These are phyloP conservation scores for Aspergillus quadrilineatus DNA, from an alignment of 2,329 filamentous ascomycete species.

Conservation along the genomic window DNA sequence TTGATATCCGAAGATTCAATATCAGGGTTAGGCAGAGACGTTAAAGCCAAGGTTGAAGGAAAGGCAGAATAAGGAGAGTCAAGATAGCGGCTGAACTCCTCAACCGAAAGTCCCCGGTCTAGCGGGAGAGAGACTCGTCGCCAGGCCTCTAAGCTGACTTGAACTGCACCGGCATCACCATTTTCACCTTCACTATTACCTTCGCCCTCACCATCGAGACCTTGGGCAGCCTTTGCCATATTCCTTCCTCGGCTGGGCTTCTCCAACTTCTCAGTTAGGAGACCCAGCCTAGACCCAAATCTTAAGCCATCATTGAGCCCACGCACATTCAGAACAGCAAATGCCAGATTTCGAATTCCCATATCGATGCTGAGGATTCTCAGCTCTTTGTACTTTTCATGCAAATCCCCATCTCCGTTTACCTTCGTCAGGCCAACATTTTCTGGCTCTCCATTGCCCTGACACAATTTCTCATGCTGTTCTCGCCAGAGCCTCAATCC, in stretches of 20 bases:
- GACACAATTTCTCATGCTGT: neutral
- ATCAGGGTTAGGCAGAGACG: neutral
- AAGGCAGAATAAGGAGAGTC: conserved; percentile 25
- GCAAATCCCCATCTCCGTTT: too few relatives aligned
- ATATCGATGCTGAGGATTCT: conserved; percentile 78
- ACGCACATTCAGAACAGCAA: conserved; percentile 55
- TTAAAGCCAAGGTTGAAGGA: conserved; percentile 6
- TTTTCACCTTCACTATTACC: too few relatives aligned
- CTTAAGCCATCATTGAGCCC: neutral
- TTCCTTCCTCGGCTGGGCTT: too few relatives aligned
- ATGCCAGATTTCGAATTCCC: conserved; percentile 79
- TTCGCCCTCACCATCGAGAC: neutral
- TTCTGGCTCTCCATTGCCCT: neutral
- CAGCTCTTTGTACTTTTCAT: conserved; percentile 18
- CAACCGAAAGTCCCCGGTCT: neutral
- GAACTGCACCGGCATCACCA: neutral
- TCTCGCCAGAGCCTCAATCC: conserved; percentile 16
- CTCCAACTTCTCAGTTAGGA: neutral
- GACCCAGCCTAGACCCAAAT: neutral
- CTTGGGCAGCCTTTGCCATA: neutral
- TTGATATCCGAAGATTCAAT: neutral
- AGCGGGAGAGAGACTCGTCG: conserved; percentile 30
- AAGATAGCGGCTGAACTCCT: conserved; percentile 16
- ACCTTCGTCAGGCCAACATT: too few relatives aligned
- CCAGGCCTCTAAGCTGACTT: conserved; percentile 40